Base-by-base conservation (phyloP, 2,329 filamentous ascomycete genomes). In the Gyromitra esculenta region DNA sequence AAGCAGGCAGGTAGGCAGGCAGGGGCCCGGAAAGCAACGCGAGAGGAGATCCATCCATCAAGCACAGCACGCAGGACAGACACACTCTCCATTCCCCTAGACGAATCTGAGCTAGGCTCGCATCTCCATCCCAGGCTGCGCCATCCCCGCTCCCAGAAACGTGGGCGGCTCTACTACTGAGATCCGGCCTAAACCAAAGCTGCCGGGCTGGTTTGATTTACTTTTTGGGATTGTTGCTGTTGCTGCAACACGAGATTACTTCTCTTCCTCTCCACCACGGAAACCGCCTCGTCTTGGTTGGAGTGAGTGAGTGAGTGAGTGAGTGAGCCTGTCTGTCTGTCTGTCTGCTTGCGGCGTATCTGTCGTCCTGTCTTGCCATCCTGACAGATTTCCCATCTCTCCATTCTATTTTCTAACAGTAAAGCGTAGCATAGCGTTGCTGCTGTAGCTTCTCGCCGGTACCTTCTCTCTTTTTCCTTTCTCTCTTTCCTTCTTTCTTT, bases 81-180 rank as follows among this genome's bases (percentile, higher is more conserved):
- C 57, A 60, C 57, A 60, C 56, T 7, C 56, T 35, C 31, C 25
- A 31, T 31, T 31, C 25, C 25, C 52, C 18, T 25, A 18, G 37
- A 73, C 63, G 60, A 73, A 73, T 65, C 70, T 73, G 62, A 70
- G 72, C 71, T 68, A 74, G 63, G 52, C 70, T 67, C 71, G 50
- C 72, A 75, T 70, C 66, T 68, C 72, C 66, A 71, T 64, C 72
- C 72, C 59, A 56, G 65, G 66, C 72, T 75, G 66, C 72, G 72
- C 72, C 72, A 75, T 75, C 72, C 72, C 72, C 72, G 72, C 72
- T 71, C 72, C 72, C 72, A 75, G 72, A 71, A 75, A 75, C 72
- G 72, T 75, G 72, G 72, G 72, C 72, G 72, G 72, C 66, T 75
- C 72, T 66, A 50, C 70, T 73, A 45, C 60, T 71, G 65, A 70